These are phyloP conservation scores for Porphyrellus cyaneotinctus DNA, from an alignment of 768 basidiomycete genomes.

Conservation along the genomic window DNA sequence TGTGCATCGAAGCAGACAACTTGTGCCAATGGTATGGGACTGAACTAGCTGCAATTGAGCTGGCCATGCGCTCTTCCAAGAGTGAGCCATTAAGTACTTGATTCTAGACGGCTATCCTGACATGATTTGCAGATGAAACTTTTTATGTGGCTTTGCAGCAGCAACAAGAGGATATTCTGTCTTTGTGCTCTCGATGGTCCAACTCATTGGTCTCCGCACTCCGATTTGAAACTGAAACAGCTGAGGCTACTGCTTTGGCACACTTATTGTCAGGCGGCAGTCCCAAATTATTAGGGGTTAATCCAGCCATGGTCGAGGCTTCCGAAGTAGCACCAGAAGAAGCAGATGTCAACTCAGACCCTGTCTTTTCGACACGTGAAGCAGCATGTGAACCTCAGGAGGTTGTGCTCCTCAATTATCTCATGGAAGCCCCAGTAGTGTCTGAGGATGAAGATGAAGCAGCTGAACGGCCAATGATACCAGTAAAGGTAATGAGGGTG, in stretches of 20 bases:
- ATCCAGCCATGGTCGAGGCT: neutral
- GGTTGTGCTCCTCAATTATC: neutral
- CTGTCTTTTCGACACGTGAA: neutral
- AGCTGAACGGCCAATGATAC: neutral
- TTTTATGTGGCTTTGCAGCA: neutral
- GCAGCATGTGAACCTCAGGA: neutral
- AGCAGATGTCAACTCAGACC: neutral
- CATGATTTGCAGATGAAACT: neutral
- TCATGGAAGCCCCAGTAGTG: neutral
- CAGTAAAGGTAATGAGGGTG: neutral
- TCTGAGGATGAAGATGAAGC: neutral
- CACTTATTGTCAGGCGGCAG: neutral
- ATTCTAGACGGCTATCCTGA: too few relatives aligned
- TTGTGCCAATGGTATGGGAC: neutral
- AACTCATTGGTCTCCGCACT: slow-evolving; percentile 10
- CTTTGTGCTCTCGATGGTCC: slow-evolving; percentile 4
- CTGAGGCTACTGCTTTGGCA: slow-evolving; percentile 3
- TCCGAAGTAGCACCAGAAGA: neutral
- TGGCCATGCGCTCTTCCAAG: neutral
- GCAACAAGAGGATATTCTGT: neutral
- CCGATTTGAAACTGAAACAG: slow-evolving; percentile 8
- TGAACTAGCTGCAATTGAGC: neutral
- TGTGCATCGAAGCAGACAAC: neutral
- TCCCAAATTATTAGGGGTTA: neutral
- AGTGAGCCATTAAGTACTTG: too few relatives aligned